A percentile compares a stretch with the other conserved stretches of the same genome.
These are phyloP conservation scores for Aspergillus sojae DNA, from an alignment of 2,329 filamentous ascomycete species.

Conservation along the genomic window DNA sequence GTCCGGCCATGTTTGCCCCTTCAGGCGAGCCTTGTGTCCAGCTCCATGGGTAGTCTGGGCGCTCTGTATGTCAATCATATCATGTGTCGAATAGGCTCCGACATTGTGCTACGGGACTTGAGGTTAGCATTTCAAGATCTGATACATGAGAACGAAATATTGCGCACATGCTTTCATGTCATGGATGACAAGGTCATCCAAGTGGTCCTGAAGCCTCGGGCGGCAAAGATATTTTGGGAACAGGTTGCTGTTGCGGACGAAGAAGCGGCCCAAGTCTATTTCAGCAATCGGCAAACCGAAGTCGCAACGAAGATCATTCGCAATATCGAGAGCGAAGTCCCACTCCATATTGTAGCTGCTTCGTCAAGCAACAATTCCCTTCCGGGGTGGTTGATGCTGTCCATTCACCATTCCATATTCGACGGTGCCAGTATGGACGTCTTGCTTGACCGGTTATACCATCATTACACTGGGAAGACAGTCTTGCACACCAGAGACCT, in stretches of 20 bases:
- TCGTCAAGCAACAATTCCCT: background rate
- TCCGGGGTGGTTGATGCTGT: slow-evolving; percentile 15
- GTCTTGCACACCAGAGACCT: background rate
- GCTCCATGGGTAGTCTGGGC: background rate
- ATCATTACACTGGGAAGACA: slow-evolving; percentile 15
- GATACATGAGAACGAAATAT: background rate
- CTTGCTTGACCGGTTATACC: slow-evolving; percentile 13
- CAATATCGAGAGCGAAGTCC: background rate
- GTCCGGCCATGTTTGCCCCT: background rate
- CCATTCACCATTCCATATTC: slow-evolving; percentile 19
- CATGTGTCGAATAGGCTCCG: too few relatives aligned
- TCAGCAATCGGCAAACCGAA: background rate
- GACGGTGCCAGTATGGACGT: slow-evolving; percentile 17
- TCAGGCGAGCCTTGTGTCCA: background rate
- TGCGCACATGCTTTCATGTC: background rate
- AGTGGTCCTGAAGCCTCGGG: background rate
- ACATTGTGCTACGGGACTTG: too few relatives aligned
- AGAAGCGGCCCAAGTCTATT: background rate
- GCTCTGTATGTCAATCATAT: background rate
- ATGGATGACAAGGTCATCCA: background rate
- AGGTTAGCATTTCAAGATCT: background rate
- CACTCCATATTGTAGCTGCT: background rate
- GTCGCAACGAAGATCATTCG: background rate
- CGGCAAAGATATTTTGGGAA: background rate
- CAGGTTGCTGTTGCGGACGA: background rate